phyloP scores from a whole-genome alignment of 768 basidiomycete species.

The Psilocybe subaeruginosa region DNA sequence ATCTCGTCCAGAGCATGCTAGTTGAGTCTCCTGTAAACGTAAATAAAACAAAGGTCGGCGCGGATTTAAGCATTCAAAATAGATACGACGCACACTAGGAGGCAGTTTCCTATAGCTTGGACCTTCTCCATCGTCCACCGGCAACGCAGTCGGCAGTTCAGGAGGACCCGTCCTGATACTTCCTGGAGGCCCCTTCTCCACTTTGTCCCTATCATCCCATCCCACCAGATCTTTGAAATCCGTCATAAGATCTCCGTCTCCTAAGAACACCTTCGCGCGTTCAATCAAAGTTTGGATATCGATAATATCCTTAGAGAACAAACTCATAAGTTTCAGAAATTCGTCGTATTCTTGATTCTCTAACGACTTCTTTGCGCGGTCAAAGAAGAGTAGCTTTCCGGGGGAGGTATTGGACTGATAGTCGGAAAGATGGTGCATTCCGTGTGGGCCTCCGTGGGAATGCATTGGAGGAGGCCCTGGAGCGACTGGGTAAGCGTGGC shows the following conservation, averaged over 20 bases:
- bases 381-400: slow-evolving; percentile 92
- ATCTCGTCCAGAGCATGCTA: slow-evolving; percentile 94
- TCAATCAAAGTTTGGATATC: slow-evolving; percentile 83
- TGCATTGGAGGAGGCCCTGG: slow-evolving; percentile 32
- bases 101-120: slow-evolving; percentile 94
- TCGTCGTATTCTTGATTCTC: slow-evolving; percentile 88
- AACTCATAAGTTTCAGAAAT: slow-evolving; percentile 89
- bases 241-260: slow-evolving; percentile 74
- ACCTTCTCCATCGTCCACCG: slow-evolving; percentile 84
- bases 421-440: slow-evolving; percentile 27
- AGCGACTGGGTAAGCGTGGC: slow-evolving; percentile 16
- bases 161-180: slow-evolving; percentile 78
- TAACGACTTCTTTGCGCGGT: slow-evolving; percentile 82
- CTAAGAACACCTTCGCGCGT: slow-evolving; percentile 79
- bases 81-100: slow-evolving; percentile 67
- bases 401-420: slow-evolving; percentile 43
- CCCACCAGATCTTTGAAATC: slow-evolving; percentile 89
- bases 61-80: background rate
- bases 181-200: slow-evolving; percentile 75
- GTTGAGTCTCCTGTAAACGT: slow-evolving; percentile 70
- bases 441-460: slow-evolving; percentile 25
- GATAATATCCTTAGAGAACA: slow-evolving; percentile 92
- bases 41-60: slow-evolving; percentile 9
- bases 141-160: slow-evolving; percentile 76
- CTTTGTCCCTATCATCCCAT: slow-evolving; percentile 69